Base-by-base conservation (phyloP, 805 yeast genomes). In the Candida anglica region DNA sequence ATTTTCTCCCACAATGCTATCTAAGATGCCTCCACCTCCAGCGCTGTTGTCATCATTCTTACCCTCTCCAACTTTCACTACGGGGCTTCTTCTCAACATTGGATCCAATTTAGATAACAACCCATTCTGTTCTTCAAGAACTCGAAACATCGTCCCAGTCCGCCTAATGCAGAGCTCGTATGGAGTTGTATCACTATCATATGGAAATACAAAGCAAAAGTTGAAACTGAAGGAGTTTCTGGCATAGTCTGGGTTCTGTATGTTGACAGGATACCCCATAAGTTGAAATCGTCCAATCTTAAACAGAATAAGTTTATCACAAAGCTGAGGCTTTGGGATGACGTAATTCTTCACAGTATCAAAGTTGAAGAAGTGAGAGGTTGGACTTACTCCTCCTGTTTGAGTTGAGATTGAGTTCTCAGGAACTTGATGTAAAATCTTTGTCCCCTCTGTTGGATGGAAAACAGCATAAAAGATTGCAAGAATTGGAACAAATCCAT, bases 371-470 rank as follows among this genome's bases (percentile, higher is more conserved):
- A 79, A 58, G 22, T 41, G 37, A 15, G 28, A 26, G 14, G 28
- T 33, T 18, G 70, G 70, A 23, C 51, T 60, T 36, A 46, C 42
- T 31, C 58, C 61, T 27, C 31, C 32, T 13, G 41, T 30, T 45
- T 48, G 23, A 53, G 59, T 5, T 69, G 69, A 5, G 17, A 80
- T 75, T 3, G 84, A 68, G 5, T 87, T 86, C 25, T 79, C 77
- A 2, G 98, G 98, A 0, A 87, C 94, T 54, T 93, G 96, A 48
- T 84, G 85, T 4, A 85, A 73, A 5, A 91, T 89, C 58, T 88
- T 87, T 0, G 98, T 82, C 1, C 98, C 98, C 50, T 88, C 95
- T 0, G 93, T 85, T 0, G 97, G 97, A 49, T 93, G 97, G 59
- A 93, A 93, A 0, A 86, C 86, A 0, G 96, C 79, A 56, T 86